Percentiles rank a stretch among this genome's conserved stretches.
Evolutionary conservation across 1,284 basidiomycete species (phyloP).

Genomic region (Cystobasidiaceae sp.): DNA sequence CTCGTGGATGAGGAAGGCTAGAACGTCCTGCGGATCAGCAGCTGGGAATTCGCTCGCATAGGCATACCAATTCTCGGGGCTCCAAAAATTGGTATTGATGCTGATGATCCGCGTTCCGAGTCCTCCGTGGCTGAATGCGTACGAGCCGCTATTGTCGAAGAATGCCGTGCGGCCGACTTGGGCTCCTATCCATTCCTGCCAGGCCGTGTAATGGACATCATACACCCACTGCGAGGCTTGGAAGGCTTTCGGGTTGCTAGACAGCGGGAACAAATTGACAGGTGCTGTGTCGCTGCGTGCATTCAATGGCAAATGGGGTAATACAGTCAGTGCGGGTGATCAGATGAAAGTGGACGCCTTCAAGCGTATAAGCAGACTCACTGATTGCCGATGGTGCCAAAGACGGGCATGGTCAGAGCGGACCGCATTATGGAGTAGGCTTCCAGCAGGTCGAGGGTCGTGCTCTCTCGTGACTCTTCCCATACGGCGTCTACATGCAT

Average conservation of each 20-base stretch:
- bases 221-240: slow-evolving; percentile 38
- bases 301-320: background rate
- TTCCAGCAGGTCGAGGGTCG: slow-evolving; percentile 28
- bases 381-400: slow-evolving; percentile 44
- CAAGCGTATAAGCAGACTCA: slow-evolving; percentile 28
- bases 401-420: slow-evolving; percentile 34
- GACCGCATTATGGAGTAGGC: slow-evolving; percentile 35
- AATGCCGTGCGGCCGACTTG: slow-evolving; percentile 7
- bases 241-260: slow-evolving; percentile 32
- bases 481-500: slow-evolving; percentile 38
- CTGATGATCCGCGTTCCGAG: slow-evolving; percentile 50
- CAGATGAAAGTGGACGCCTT: too few relatives aligned
- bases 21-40: slow-evolving; percentile 51
- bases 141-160: slow-evolving; percentile 34
- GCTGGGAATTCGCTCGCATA: slow-evolving; percentile 50
- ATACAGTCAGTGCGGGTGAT: background rate
- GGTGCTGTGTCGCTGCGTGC: slow-evolving; percentile 43
- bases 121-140: slow-evolving; percentile 35
- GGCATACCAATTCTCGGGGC: slow-evolving; percentile 52
- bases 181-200: slow-evolving; percentile 40
- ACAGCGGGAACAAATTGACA: slow-evolving; percentile 42
- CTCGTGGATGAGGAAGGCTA: slow-evolving; percentile 52
- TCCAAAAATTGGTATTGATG: slow-evolving; percentile 59
- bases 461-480: slow-evolving; percentile 34
- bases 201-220: slow-evolving; percentile 36